Percentiles rank a stretch among this genome's conserved stretches.
Evolutionary conservation across 306 rosid genomes (phyloP).

Genomic region (Quercus suber): DNA sequence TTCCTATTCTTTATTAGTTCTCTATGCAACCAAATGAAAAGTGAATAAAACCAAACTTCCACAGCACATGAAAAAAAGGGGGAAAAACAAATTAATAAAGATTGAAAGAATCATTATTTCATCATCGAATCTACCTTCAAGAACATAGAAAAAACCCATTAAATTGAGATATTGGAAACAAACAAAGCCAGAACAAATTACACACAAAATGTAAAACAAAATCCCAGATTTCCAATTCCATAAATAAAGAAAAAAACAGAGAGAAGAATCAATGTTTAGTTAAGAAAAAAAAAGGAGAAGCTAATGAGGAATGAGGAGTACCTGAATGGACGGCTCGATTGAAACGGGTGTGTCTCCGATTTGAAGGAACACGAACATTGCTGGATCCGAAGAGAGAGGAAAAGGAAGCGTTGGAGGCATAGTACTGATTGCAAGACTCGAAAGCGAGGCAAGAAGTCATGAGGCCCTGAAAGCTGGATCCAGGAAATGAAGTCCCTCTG

Average conservation of each 20-base stretch:
- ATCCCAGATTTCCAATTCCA: neutral
- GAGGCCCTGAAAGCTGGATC: constrained; percentile 77
- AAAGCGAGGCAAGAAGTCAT: constrained; percentile 57
- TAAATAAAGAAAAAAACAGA: neutral
- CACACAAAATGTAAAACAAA: neutral
- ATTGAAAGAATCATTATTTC: too few relatives aligned
- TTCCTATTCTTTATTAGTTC: neutral
- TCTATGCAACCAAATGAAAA: neutral
- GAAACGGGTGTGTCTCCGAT: constrained; percentile 50
- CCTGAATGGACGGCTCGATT: constrained; percentile 49
- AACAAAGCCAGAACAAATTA: neutral
- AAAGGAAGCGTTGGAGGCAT: constrained; percentile 36
- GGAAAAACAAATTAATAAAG: neutral
- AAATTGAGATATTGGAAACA: neutral
- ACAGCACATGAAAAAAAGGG: neutral
- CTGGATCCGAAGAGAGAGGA: constrained; percentile 61
- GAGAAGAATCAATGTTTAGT: neutral
- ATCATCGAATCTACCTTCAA: neutral
- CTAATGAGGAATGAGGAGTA: neutral
- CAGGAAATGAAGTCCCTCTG: constrained; percentile 43
- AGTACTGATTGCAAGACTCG: constrained; percentile 63
- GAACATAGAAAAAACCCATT: neutral
- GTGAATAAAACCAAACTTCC: neutral
- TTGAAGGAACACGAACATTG: constrained; percentile 19
- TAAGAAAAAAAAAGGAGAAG: too few relatives aligned